Conservation (phyloP, 345 rosid species). For the Mallotus nudiflorus region DNA sequence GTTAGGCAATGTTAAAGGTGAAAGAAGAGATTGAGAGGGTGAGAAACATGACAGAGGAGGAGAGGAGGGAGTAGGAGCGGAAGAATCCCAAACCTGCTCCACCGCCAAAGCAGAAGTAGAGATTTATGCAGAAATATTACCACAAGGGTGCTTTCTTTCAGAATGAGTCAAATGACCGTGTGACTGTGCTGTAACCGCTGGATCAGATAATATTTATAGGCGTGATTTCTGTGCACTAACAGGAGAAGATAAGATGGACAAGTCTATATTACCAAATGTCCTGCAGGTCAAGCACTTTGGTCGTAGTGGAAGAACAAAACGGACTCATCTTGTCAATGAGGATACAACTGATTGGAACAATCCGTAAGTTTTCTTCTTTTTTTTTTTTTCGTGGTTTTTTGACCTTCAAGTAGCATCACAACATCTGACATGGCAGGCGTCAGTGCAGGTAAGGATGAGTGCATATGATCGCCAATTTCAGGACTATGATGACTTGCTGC, state of each 20-base stretch:
- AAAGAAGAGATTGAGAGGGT: slow-evolving; percentile 75
- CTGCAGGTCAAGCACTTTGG: slow-evolving; percentile 87
- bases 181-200: slow-evolving; percentile 51
- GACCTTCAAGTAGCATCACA: no score
- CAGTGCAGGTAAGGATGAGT: no score
- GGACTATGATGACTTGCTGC: not conserved
- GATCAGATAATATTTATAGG: slow-evolving; percentile 40
- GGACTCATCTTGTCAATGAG: slow-evolving; percentile 86
- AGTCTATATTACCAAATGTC: slow-evolving; percentile 66
- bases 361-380: slow-evolving; percentile 52
- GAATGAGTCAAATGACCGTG: slow-evolving; percentile 45
- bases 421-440: no score
- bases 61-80: slow-evolving; percentile 84
- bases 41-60: slow-evolving; percentile 81
- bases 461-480: no score
- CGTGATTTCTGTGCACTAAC: slow-evolving; percentile 80
- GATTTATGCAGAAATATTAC: slow-evolving; percentile 73
- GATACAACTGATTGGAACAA: slow-evolving; percentile 83
- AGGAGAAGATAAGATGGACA: slow-evolving; percentile 81
- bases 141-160: slow-evolving; percentile 87
- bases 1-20: slow-evolving; percentile 68
- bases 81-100: slow-evolving; percentile 63
- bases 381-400: not conserved
- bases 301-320: slow-evolving; percentile 80
- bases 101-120: slow-evolving; percentile 64